Evolutionary conservation across 805 yeast species (phyloP), one percentile per base, ranked within the genome.

Genomic region (Kluyveromyces wickerhamii): DNA sequence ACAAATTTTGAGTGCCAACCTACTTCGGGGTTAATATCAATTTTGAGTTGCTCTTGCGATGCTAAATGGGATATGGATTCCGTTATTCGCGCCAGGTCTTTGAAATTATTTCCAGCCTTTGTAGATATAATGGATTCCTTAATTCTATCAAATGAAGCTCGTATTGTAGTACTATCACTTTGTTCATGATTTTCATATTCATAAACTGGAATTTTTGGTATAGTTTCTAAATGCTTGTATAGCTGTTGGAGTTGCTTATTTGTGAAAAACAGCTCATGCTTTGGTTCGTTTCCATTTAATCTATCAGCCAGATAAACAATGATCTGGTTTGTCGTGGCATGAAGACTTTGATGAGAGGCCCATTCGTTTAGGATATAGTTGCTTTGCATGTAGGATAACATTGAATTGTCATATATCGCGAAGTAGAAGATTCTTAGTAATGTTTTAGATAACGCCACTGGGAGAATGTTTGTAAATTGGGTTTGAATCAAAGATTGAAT

Each of bases 211-310:
- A 5, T 14, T 3, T 13, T n/a, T 7, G 5, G 5, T 11, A 19
- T 16, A 30, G 24, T 15, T n/a, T 21, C 11, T 14, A n/a, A 21
- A 14, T 16, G 23, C 13, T 12, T 14, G 18, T 22, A 19, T 10
- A 30, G 25, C 18, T 19, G 15, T 9, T 30, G 33, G 10, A 30
- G n/a, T 13, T 30, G 33, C 25, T 13, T 30, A 30, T 30, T 30
- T 5, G 14, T 10, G 14, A 30, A 30, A 5, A 11, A 14, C 6
- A 21, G 19, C 8, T 30, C 33, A 9, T 21, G 18, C 9, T 17
- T 30, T 14, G 25, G 7, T 9, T 4, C 26, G n/a, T n/a, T n/a
- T n/a, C n/a, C n/a, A n/a, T n/a, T n/a, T n/a, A n/a, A n/a, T n/a
- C n/a, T n/a, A n/a, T n/a, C n/a, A n/a, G n/a, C n/a, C n/a, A n/a